These are phyloP conservation scores for Tripterygium wilfordii DNA, from an alignment of 177 flowering plant species.

Conservation along the genomic window DNA sequence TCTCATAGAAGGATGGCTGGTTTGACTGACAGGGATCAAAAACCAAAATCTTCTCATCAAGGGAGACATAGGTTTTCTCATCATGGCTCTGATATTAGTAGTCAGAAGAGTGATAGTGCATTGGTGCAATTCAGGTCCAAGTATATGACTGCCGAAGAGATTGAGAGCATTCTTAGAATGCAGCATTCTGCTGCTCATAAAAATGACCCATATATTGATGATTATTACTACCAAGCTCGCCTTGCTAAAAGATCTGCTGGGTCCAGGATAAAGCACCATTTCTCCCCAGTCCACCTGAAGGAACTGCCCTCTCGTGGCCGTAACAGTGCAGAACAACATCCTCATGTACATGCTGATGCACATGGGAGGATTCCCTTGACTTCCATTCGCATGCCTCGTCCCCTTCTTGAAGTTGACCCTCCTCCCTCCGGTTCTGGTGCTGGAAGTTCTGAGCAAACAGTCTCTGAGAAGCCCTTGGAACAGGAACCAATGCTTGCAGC, in stretches of 20 bases:
- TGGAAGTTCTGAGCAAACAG: conserved; percentile 41
- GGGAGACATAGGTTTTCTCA: conserved; percentile 52
- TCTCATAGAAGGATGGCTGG: conserved; percentile 34
- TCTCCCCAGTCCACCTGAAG: conserved; percentile 66
- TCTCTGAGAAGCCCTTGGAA: conserved; percentile 71
- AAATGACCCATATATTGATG: conserved; percentile 87
- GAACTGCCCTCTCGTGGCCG: conserved; percentile 76
- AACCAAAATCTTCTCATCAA: conserved; percentile 54
- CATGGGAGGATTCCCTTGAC: conserved; percentile 68
- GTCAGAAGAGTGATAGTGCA: conserved; percentile 56
- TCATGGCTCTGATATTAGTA: conserved; percentile 54
- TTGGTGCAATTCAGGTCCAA: conserved; percentile 73
- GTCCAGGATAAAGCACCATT: conserved; percentile 52
- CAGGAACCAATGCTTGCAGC: conserved; percentile 98
- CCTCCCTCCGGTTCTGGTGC: conserved; percentile 43
- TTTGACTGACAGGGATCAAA: conserved; percentile 59
- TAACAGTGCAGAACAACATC: conserved; percentile 49
- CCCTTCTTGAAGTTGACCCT: conserved; percentile 86
- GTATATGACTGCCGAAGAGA: conserved; percentile 89
- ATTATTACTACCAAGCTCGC: conserved; percentile 92
- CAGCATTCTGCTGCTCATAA: conserved; percentile 85
- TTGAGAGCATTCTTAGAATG: conserved; percentile 81
- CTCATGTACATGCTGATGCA: conserved; percentile 61
- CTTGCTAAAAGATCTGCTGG: conserved; percentile 73
- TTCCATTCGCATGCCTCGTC: conserved; percentile 77